phyloP scores from a whole-genome alignment of 805 yeast genomes.

The Yarrowia sp. region DNA sequence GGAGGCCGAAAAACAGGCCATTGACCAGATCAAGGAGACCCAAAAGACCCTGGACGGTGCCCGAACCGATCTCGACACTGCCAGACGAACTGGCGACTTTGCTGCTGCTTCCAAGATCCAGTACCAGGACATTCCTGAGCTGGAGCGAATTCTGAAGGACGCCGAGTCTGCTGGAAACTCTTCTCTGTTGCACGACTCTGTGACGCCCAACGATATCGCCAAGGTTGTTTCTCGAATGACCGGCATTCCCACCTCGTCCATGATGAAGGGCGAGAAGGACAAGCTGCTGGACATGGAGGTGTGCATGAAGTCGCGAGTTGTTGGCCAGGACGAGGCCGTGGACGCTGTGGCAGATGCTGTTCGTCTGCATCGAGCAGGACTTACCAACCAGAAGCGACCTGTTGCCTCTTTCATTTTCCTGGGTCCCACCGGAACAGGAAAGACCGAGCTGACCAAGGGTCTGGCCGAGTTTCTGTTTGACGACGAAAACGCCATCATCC shows the following conservation, averaged over 20 bases:
- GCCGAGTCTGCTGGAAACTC: conserved; percentile 43
- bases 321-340: conserved; percentile 96
- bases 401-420: conserved; percentile 94
- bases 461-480: conserved; percentile 89
- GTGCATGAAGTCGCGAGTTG: conserved; percentile 68
- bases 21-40: conserved; percentile 73
- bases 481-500: conserved; percentile 76
- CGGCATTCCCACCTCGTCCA: conserved; percentile 87
- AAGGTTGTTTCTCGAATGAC: conserved; percentile 90
- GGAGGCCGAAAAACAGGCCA: conserved; percentile 75
- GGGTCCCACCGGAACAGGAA: conserved; percentile 99
- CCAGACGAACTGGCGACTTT: conserved; percentile 80
- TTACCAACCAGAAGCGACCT: conserved; percentile 90
- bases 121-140: conserved; percentile 78
- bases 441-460: conserved; percentile 91
- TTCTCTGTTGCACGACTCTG: conserved; percentile 77
- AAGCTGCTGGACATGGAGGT: conserved; percentile 84
- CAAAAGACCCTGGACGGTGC: conserved; percentile 84
- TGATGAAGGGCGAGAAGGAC: conserved; percentile 93
- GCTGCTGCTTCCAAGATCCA: conserved; percentile 86
- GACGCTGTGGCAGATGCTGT: conserved; percentile 89
- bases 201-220: conserved; percentile 91
- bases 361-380: conserved; percentile 92
- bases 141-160: conserved; percentile 59
- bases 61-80: conserved; percentile 73